Conservation (phyloP, 176 grass and related monocot genomes). For the Rhynchospora pubera region DNA sequence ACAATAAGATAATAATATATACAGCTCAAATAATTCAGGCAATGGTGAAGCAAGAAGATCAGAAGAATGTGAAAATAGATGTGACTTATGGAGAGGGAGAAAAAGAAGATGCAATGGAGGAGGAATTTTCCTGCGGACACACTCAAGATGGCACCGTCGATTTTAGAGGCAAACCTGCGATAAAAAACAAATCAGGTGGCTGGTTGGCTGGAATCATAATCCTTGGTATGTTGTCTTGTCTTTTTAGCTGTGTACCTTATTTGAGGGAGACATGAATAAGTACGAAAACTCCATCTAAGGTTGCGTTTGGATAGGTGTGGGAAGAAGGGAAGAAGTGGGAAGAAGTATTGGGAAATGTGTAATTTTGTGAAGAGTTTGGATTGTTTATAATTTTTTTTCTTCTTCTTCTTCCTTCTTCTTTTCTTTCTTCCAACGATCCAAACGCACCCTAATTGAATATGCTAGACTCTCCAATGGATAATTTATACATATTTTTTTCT, state of each 20-base stretch:
- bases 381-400: too few species aligned
- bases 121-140: slow-evolving; percentile 36
- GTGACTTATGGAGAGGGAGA: slow-evolving; percentile 21
- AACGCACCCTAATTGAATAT: neutral
- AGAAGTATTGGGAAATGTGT: too few species aligned
- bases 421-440: too few species aligned
- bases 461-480: neutral
- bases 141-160: slow-evolving; percentile 70
- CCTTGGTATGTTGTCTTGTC: slow-evolving; percentile 41
- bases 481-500: too few species aligned
- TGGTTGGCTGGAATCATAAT: slow-evolving; percentile 66
- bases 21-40: neutral
- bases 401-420: too few species aligned
- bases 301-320: too few species aligned
- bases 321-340: too few species aligned
- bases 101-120: slow-evolving; percentile 17
- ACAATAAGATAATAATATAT: neutral
- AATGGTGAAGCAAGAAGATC: slow-evolving; percentile 16
- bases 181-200: slow-evolving; percentile 61
- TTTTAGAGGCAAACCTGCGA: slow-evolving; percentile 51
- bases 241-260: neutral
- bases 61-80: slow-evolving; percentile 33
- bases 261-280: neutral
- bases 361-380: too few species aligned
- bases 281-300: neutral